Conservation (phyloP, 2,329 filamentous ascomycete species). For the Phymatotrichopsis omnivora region DNA sequence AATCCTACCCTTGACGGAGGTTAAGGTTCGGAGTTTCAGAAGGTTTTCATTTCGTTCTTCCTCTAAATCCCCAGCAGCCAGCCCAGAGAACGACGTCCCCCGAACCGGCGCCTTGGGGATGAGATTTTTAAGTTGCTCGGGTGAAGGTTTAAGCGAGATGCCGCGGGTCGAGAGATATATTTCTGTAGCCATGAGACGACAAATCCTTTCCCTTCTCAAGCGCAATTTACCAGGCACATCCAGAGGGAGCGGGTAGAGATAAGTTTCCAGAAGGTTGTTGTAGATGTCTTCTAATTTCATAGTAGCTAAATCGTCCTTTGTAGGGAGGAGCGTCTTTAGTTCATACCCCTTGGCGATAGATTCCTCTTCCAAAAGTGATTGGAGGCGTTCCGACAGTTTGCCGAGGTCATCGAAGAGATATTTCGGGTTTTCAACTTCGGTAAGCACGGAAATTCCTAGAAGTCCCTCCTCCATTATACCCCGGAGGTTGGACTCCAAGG, state of each 20-base stretch:
- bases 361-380: neutral
- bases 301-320: neutral
- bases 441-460: neutral
- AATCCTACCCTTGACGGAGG: too few relatives aligned
- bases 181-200: constrained; percentile 20
- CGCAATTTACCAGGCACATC: constrained; percentile 3
- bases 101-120: too few relatives aligned
- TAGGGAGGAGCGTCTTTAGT: constrained; percentile 10
- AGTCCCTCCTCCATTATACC: neutral
- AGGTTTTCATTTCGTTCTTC: too few relatives aligned
- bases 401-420: constrained; percentile 16
- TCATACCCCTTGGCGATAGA: neutral
- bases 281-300: constrained; percentile 4
- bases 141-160: constrained; percentile 8
- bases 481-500: neutral
- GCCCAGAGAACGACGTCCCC: too few relatives aligned
- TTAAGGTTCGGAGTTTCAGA: too few relatives aligned
- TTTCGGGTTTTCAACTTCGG: constrained; percentile 2
- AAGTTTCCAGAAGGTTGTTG: constrained; percentile 8
- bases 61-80: too few relatives aligned
- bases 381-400: neutral
- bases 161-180: constrained; percentile 19
- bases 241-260: constrained; percentile 14
- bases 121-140: too few relatives aligned
- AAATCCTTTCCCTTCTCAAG: constrained; percentile 16